These are phyloP conservation scores for Carex myosuroides DNA, from an alignment of 176 grass and related monocot species.

Conservation along the genomic window DNA sequence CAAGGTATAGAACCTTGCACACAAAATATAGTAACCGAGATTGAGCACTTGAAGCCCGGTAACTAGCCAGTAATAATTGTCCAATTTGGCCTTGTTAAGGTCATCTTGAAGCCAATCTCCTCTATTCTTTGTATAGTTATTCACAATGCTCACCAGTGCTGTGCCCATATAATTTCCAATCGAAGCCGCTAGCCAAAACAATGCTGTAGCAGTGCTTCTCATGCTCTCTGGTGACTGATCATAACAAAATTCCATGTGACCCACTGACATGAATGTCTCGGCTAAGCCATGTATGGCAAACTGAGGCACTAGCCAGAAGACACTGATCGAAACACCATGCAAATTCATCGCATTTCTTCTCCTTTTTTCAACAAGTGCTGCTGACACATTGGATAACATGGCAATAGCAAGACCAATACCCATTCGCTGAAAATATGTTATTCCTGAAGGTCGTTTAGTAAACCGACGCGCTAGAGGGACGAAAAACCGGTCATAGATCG, in stretches of 20 bases:
- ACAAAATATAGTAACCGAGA: conserved; percentile 53
- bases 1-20: conserved; percentile 56
- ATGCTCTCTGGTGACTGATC: conserved; percentile 88
- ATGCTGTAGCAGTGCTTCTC: conserved; percentile 65
- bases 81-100: conserved; percentile 72
- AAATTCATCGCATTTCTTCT: conserved; percentile 40
- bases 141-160: conserved; percentile 53
- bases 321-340: conserved; percentile 51
- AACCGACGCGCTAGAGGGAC: conserved; percentile 40
- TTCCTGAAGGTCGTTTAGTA: conserved; percentile 49
- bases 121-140: conserved; percentile 38
- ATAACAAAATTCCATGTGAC: conserved; percentile 83
- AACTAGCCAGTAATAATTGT: conserved; percentile 81
- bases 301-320: conserved; percentile 57
- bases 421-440: conserved; percentile 71
- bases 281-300: conserved; percentile 48
- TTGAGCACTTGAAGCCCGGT: conserved; percentile 59
- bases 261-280: conserved; percentile 74
- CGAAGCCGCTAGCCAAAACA: conserved; percentile 70
- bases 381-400: conserved; percentile 41
- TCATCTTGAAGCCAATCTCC: conserved; percentile 91
- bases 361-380: conserved; percentile 47
- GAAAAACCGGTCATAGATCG: conserved; percentile 62
- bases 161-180: conserved; percentile 73
- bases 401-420: conserved; percentile 65